phyloP scores from a whole-genome alignment of 2,329 filamentous ascomycete genomes.

The Fonsecaea erecta region DNA sequence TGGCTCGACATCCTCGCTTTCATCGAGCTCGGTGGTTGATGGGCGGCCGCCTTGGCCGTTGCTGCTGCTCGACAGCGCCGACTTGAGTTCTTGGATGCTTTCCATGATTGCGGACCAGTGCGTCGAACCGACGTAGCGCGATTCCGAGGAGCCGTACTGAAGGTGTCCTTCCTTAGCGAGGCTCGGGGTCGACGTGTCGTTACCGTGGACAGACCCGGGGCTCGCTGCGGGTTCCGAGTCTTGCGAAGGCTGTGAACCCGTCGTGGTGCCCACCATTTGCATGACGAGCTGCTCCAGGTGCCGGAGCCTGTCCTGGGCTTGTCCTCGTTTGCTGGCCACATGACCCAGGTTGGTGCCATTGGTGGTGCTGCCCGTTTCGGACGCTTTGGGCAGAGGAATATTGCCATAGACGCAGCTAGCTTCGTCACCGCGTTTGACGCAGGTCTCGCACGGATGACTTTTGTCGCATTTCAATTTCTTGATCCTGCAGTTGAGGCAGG shows the following conservation, averaged over 20 bases:
- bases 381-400: slow-evolving; percentile 31
- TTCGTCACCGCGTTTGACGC: slow-evolving; percentile 76
- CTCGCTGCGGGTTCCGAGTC: neutral
- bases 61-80: slow-evolving; percentile 20
- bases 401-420: slow-evolving; percentile 80
- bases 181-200: slow-evolving; percentile 2
- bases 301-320: slow-evolving; percentile 33
- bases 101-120: slow-evolving; percentile 51
- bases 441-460: slow-evolving; percentile 47
- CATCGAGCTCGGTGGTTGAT: slow-evolving; percentile 25
- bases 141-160: slow-evolving; percentile 23
- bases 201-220: neutral
- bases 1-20: slow-evolving; percentile 27
- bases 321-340: slow-evolving; percentile 13
- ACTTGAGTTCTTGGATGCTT: slow-evolving; percentile 39
- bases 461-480: slow-evolving; percentile 51
- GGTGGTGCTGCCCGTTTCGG: slow-evolving; percentile 5
- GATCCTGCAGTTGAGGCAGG: slow-evolving; percentile 44
- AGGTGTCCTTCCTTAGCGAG: slow-evolving; percentile 26
- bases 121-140: slow-evolving; percentile 46
- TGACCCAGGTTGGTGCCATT: neutral
- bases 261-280: slow-evolving; percentile 31
- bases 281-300: slow-evolving; percentile 37
- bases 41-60: slow-evolving; percentile 8
- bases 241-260: neutral